phyloP scores from a whole-genome alignment of 1,139 yeast genomes.

The Geotrichum carabidarum region DNA sequence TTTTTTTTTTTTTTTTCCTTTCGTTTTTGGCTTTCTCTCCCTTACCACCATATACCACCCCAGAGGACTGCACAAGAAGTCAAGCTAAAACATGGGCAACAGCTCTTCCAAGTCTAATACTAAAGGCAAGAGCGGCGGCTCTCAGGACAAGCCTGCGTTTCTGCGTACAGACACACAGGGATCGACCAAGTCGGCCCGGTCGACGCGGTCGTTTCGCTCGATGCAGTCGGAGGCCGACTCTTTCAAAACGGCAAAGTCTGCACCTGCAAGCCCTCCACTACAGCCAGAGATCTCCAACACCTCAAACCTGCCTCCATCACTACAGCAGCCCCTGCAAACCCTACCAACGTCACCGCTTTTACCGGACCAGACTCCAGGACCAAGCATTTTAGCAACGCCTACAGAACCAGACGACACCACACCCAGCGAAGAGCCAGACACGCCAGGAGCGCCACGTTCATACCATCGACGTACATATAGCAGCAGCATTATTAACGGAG shows the following conservation, averaged over 20 bases:
- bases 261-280: constrained; percentile 10
- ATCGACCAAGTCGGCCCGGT: constrained; percentile 37
- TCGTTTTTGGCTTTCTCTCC: not conserved
- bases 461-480: constrained; percentile 17
- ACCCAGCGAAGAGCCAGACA: not conserved
- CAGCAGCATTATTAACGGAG: constrained; percentile 17
- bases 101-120: constrained; percentile 32
- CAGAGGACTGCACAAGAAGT: not conserved
- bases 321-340: not conserved
- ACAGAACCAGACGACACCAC: not conserved
- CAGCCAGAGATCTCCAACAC: not conserved
- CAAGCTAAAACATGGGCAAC: constrained; percentile 35
- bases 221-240: constrained; percentile 29
- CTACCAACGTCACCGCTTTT: constrained; percentile 6
- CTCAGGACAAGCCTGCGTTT: constrained; percentile 35
- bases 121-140: constrained; percentile 32
- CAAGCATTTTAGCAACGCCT: constrained; percentile 19
- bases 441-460: constrained; percentile 6
- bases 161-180: constrained; percentile 42
- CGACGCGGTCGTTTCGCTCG: constrained; percentile 33
- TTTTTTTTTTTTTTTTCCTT: not conserved
- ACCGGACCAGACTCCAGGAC: constrained; percentile 17
- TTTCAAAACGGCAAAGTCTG: constrained; percentile 27
- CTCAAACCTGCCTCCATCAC: too few relatives aligned
- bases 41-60: not conserved